A percentile compares a stretch with the other conserved stretches of the same genome.
Evolutionary conservation across 192 early-diverging fungal genomes (phyloP).

Genomic region (Backusella liffmaniae): DNA sequence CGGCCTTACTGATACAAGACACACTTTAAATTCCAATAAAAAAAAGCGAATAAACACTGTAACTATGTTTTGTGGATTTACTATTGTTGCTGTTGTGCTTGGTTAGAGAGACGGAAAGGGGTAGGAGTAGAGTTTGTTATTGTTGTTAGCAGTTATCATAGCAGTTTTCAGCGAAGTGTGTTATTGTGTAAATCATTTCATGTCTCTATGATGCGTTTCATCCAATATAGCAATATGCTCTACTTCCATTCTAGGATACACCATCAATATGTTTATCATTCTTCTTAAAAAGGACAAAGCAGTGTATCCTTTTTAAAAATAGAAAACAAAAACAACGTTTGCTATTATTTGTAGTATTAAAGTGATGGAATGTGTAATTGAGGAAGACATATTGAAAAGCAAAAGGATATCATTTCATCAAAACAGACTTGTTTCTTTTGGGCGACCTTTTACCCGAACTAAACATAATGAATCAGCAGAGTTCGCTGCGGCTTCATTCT

Average conservation of each 20-base stretch:
- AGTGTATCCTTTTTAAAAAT: not conserved
- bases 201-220: not conserved
- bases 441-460: not conserved
- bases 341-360: not conserved
- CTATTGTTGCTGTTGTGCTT: not conserved
- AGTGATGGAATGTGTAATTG: not conserved
- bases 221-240: not conserved
- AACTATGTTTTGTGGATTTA: not conserved
- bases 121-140: not conserved
- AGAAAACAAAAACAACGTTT: not conserved
- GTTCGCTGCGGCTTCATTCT: not conserved
- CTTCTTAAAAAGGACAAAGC: not conserved
- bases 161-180: not conserved
- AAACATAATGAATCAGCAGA: not conserved
- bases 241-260: not conserved
- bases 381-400: not conserved
- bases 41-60: not conserved
- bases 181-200: not conserved
- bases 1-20: not conserved
- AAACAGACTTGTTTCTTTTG: not conserved
- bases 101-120: not conserved
- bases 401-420: not conserved
- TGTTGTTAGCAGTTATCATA: not conserved
- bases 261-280: not conserved
- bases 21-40: not conserved